These are phyloP conservation scores for Colletotrichum filicis DNA, from an alignment of 2,329 filamentous ascomycete genomes.

Conservation along the genomic window DNA sequence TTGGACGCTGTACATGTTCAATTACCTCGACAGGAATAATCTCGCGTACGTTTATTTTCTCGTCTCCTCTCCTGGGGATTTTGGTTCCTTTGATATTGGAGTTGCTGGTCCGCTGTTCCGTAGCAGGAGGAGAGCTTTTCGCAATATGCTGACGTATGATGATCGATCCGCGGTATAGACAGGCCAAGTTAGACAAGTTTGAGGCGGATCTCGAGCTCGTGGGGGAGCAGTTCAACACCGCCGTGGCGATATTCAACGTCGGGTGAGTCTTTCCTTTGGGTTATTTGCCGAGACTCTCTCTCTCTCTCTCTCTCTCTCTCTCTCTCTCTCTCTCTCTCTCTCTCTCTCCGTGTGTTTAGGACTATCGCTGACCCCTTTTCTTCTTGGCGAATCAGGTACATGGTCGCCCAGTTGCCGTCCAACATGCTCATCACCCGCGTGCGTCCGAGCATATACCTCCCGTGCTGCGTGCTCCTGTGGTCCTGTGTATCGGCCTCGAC, in stretches of 20 bases:
- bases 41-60: constrained; percentile 29
- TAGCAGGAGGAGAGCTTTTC: too few relatives aligned
- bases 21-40: constrained; percentile 34
- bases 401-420: constrained; percentile 38
- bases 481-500: constrained; percentile 34
- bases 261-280: constrained; percentile 13
- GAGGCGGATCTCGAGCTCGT: constrained; percentile 29
- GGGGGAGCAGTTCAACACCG: constrained; percentile 33
- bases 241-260: constrained; percentile 26
- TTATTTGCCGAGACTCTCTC: too few relatives aligned
- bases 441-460: constrained; percentile 38
- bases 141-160: background rate
- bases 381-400: constrained; percentile 27
- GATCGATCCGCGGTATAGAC: background rate
- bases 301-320: background rate
- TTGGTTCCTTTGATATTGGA: too few relatives aligned
- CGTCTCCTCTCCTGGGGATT: too few relatives aligned
- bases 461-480: constrained; percentile 34
- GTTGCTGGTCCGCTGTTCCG: too few relatives aligned
- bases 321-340: background rate
- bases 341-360: background rate
- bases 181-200: constrained; percentile 27
- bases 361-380: background rate
- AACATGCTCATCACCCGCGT: constrained; percentile 38
- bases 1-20: constrained; percentile 35